Conservation (phyloP, 805 yeast genomes). For the Metschnikowia lunata region DNA sequence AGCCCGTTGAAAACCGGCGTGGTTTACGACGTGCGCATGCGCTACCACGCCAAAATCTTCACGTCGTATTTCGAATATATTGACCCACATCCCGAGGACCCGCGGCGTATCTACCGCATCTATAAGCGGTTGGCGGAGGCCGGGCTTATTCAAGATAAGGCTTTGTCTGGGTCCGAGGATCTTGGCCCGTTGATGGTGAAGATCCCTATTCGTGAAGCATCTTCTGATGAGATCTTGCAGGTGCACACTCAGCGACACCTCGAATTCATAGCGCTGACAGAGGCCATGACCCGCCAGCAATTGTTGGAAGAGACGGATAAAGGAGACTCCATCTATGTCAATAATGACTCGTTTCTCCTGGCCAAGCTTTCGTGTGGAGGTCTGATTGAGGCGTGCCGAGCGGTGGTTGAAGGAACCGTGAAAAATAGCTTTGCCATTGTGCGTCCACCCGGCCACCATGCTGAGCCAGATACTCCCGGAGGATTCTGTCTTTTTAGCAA, state of each 20-base stretch:
- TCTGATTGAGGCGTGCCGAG: conserved; percentile 91
- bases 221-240: conserved; percentile 74
- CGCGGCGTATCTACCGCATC: conserved; percentile 89
- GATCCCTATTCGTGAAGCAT: conserved; percentile 87
- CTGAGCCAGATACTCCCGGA: conserved; percentile 95
- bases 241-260: conserved; percentile 85
- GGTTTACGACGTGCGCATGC: conserved; percentile 94
- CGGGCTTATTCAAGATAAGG: conserved; percentile 79
- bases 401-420: conserved; percentile 89
- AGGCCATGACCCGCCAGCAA: conserved; percentile 70
- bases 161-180: conserved; percentile 64
- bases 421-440: conserved; percentile 92
- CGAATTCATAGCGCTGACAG: conserved; percentile 69
- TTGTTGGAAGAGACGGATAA: conserved; percentile 78
- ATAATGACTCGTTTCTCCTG: conserved; percentile 80
- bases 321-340: conserved; percentile 93
- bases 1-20: conserved; percentile 83
- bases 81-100: conserved; percentile 99
- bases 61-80: conserved; percentile 90
- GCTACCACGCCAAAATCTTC: conserved; percentile 93
- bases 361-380: conserved; percentile 97
- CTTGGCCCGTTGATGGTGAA: conserved; percentile 86
- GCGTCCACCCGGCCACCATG: conserved; percentile 99
- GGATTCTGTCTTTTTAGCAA: conserved; percentile 95
- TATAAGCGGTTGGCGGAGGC: conserved; percentile 93